Conservation (phyloP, 179 eudicot species). For the Patellifolia procumbens region DNA sequence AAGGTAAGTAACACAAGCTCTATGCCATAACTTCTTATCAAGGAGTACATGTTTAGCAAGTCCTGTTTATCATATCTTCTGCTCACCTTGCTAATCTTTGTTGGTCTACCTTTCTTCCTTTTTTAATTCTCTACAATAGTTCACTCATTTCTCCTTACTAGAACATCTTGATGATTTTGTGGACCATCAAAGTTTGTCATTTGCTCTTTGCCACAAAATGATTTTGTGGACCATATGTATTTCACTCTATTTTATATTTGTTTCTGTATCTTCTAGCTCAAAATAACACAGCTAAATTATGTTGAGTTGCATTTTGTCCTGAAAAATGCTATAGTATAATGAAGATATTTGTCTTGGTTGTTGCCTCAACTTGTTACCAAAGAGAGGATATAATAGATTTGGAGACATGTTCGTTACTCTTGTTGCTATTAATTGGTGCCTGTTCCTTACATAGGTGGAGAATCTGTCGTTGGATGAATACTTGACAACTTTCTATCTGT, state of each 20-base stretch:
- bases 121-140: not conserved
- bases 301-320: not conserved
- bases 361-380: not conserved
- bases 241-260: not conserved
- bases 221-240: not conserved
- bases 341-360: not conserved
- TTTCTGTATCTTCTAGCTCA: not conserved
- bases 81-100: not conserved
- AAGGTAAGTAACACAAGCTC: not conserved
- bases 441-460: not conserved
- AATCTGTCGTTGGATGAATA: constrained; percentile 8
- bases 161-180: not conserved
- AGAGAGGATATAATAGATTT: not conserved
- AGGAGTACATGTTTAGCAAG: not conserved
- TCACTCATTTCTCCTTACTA: not conserved
- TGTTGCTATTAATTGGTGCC: not conserved
- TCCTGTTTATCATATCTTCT: not conserved
- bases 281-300: not conserved
- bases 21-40: not conserved
- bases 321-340: not conserved
- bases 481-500: constrained; percentile 7
- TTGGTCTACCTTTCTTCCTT: not conserved
- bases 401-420: not conserved
- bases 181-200: not conserved
- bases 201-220: not conserved